Evolutionary conservation across 202 grass and related monocot species (phyloP).

Genomic region (Setaria italica): DNA sequence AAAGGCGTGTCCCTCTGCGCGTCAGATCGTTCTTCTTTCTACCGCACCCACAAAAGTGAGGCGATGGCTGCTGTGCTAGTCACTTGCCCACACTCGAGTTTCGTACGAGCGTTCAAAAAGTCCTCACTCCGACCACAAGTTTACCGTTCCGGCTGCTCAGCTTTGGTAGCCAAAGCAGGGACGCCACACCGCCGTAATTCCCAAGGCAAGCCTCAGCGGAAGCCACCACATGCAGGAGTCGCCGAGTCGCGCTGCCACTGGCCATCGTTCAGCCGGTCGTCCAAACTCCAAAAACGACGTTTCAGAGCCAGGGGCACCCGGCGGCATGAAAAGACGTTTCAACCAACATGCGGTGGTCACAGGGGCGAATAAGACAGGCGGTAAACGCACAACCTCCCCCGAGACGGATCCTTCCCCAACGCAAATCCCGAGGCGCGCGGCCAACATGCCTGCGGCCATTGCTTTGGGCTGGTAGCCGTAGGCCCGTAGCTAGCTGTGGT

Average conservation of each 20-base stretch:
- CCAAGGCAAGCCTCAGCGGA: not conserved
- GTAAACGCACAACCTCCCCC: slow-evolving; percentile 30
- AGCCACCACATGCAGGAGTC: not conserved
- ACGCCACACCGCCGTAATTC: not conserved
- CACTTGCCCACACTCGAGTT: not conserved
- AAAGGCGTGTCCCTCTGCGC: not conserved
- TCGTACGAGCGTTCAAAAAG: not conserved
- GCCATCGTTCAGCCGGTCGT: too few species aligned
- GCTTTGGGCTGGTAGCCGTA: too few species aligned
- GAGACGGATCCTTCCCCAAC: slow-evolving; percentile 21
- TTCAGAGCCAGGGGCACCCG: not conserved
- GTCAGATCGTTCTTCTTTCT: not conserved
- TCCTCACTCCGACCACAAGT: not conserved
- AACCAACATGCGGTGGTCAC: not conserved
- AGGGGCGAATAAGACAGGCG: slow-evolving; percentile 31
- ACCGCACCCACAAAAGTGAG: not conserved
- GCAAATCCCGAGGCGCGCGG: slow-evolving; percentile 25
- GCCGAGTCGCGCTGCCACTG: too few species aligned
- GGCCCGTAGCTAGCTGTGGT: too few species aligned
- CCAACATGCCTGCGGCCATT: too few species aligned
- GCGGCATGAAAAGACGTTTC: slow-evolving; percentile 37
- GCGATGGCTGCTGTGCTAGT: not conserved
- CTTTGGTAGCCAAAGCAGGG: not conserved
- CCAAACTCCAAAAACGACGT: slow-evolving; percentile 6
- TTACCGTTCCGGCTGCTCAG: not conserved